Percentiles rank a stretch among this genome's conserved stretches.
Conservation (phyloP, 345 rosid genomes). For the Odontarrhena argentea region DNA sequence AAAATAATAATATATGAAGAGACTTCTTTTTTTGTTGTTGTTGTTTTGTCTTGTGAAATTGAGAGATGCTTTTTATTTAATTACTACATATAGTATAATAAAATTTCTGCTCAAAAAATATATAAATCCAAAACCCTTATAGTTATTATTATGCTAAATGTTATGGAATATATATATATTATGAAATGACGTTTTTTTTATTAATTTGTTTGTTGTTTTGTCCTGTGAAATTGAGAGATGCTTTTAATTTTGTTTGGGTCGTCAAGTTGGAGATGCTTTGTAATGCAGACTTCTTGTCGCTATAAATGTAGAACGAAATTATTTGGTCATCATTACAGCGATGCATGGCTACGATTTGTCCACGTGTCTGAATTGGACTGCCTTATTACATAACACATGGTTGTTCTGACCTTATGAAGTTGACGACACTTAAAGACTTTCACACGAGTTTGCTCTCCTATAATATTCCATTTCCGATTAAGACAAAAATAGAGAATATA, state of each 20-base stretch:
- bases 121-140: constrained; percentile 13
- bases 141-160: not conserved
- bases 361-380: constrained; percentile 18
- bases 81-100: not conserved
- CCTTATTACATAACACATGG: constrained; percentile 29
- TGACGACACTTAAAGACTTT: constrained; percentile 29
- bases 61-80: constrained; percentile 14
- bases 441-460: not conserved
- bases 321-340: constrained; percentile 45
- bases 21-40: constrained; percentile 3
- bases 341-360: constrained; percentile 5
- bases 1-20: not conserved
- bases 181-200: constrained; percentile 14
- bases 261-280: constrained; percentile 13
- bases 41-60: constrained; percentile 15
- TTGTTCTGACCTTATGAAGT: constrained; percentile 23
- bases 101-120: not conserved
- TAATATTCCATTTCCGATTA: constrained; percentile 10
- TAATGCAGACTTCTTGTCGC: constrained; percentile 17
- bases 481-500: constrained; percentile 26
- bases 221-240: constrained; percentile 26
- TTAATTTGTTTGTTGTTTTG: constrained; percentile 1
- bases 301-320: constrained; percentile 34
- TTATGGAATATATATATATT: not conserved
- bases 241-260: not conserved